A percentile compares a stretch with the other conserved stretches of the same genome.
These are phyloP conservation scores for Salix purpurea DNA, from an alignment of 345 rosid genomes.

Conservation along the genomic window DNA sequence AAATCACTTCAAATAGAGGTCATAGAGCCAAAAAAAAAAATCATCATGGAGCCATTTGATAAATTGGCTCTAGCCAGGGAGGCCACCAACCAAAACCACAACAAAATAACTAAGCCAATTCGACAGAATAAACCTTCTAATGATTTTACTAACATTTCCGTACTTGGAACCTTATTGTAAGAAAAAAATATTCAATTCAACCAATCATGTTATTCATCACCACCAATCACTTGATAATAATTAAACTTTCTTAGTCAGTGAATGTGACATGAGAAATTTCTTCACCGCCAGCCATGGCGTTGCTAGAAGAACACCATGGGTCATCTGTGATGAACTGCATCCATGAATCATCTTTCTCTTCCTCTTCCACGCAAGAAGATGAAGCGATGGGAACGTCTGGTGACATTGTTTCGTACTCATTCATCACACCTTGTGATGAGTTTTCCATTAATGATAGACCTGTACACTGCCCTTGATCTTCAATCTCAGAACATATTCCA, in stretches of 20 bases:
- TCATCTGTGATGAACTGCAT: slow-evolving; percentile 96
- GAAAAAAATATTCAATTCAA: neutral
- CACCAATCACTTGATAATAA: neutral
- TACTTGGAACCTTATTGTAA: slow-evolving; percentile 2
- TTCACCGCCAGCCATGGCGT: slow-evolving; percentile 4
- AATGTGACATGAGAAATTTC: slow-evolving; percentile 9
- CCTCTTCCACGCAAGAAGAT: slow-evolving; percentile 52
- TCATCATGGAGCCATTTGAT: neutral
- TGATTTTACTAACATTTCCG: neutral
- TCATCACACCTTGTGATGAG: slow-evolving; percentile 23
- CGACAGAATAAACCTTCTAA: neutral
- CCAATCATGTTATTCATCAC: neutral
- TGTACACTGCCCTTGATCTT: slow-evolving; percentile 55
- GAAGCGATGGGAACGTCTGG: slow-evolving; percentile 61
- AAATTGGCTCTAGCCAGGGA: slow-evolving; percentile 1
- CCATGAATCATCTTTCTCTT: slow-evolving; percentile 93
- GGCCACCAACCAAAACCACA: neutral
- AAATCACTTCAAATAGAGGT: neutral
- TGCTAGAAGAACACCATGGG: slow-evolving; percentile 64
- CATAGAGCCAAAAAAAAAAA: neutral
- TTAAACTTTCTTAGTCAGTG: neutral
- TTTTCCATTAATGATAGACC: slow-evolving; percentile 42
- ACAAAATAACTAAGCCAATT: neutral
- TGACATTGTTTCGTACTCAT: slow-evolving; percentile 57
- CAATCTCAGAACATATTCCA: slow-evolving; percentile 64